phyloP scores from a whole-genome alignment of 257 asterid species.

The Paulownia fortunei region DNA sequence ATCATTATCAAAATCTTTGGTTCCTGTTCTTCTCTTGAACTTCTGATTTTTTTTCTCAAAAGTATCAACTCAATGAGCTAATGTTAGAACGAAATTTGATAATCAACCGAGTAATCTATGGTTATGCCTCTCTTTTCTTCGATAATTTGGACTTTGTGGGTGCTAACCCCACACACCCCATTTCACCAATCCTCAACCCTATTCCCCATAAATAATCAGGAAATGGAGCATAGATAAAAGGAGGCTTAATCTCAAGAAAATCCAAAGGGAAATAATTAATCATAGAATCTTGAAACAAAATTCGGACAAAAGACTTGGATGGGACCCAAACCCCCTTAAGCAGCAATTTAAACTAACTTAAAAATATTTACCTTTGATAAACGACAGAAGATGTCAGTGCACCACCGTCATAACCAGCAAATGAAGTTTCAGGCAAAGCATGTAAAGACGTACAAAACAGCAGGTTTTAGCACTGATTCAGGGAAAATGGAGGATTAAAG shows the following conservation, averaged over 20 bases:
- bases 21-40: neutral
- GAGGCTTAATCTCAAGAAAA: slow-evolving; percentile 20
- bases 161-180: slow-evolving; percentile 43
- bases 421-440: slow-evolving; percentile 27
- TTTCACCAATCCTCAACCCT: neutral
- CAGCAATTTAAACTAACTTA: neutral
- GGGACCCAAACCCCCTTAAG: slow-evolving; percentile 16
- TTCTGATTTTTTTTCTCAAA: neutral
- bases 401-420: slow-evolving; percentile 41
- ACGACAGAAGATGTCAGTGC: slow-evolving; percentile 32
- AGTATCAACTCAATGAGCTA: slow-evolving; percentile 5
- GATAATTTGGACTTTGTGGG: slow-evolving; percentile 40
- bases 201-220: slow-evolving; percentile 28
- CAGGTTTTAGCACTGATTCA: slow-evolving; percentile 24
- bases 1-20: neutral
- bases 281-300: slow-evolving; percentile 15
- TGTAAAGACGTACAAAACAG: neutral
- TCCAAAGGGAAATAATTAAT: neutral
- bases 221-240: neutral
- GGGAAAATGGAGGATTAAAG: slow-evolving; percentile 31
- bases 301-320: neutral
- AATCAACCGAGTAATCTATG: slow-evolving; percentile 31
- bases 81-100: slow-evolving; percentile 21
- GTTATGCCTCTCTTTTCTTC: slow-evolving; percentile 9
- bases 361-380: slow-evolving; percentile 10